phyloP scores from a whole-genome alignment of 2,329 filamentous ascomycete species.

The Microdochium trichocladiopsis region DNA sequence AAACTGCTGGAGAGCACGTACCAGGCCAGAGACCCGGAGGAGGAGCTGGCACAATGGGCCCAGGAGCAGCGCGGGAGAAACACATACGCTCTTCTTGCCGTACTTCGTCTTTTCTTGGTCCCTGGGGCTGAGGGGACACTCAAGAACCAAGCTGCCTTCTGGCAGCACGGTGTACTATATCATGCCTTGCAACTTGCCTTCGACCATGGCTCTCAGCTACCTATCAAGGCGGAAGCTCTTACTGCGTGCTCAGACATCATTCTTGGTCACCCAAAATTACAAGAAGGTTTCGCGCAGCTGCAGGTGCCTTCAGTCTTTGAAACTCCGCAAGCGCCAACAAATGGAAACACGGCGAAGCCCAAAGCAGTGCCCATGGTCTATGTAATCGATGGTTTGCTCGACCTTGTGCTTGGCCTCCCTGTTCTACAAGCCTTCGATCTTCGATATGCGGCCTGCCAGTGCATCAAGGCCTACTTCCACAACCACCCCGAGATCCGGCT shows the following conservation, averaged over 20 bases:
- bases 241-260: slow-evolving; percentile 85
- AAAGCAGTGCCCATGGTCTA: slow-evolving; percentile 62
- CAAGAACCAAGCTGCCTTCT: slow-evolving; percentile 81
- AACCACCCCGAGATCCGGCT: slow-evolving; percentile 73
- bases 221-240: slow-evolving; percentile 82
- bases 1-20: slow-evolving; percentile 58
- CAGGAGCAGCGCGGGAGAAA: slow-evolving; percentile 80
- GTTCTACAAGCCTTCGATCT: slow-evolving; percentile 66
- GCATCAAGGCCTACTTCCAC: slow-evolving; percentile 87
- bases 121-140: slow-evolving; percentile 72
- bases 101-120: slow-evolving; percentile 79
- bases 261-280: slow-evolving; percentile 67
- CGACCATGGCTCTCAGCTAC: slow-evolving; percentile 60
- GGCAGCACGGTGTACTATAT: slow-evolving; percentile 72
- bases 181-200: slow-evolving; percentile 81
- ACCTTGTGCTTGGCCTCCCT: slow-evolving; percentile 67
- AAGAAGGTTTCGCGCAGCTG: slow-evolving; percentile 84
- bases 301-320: slow-evolving; percentile 61
- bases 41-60: slow-evolving; percentile 65
- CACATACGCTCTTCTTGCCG: slow-evolving; percentile 79
- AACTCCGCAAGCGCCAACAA: slow-evolving; percentile 17
- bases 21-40: slow-evolving; percentile 43
- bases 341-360: slow-evolving; percentile 29
- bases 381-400: slow-evolving; percentile 88
- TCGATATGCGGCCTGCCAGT: slow-evolving; percentile 78